phyloP scores from a whole-genome alignment of 208 protist species.

The Zelonia costaricensis region DNA sequence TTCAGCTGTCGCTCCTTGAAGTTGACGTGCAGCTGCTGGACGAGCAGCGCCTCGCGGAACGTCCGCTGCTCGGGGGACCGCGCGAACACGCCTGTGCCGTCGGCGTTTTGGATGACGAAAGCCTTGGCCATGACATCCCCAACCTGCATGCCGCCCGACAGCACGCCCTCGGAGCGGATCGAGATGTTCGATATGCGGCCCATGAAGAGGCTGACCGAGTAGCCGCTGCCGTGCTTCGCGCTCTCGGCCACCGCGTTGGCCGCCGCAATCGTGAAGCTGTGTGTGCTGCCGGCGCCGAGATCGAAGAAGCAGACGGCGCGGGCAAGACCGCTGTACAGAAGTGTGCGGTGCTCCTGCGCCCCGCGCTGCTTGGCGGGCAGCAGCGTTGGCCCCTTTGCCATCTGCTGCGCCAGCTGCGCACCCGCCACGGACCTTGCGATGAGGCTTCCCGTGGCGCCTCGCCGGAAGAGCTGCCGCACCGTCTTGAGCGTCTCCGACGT shows the following conservation, averaged over 20 bases:
- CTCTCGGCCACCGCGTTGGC: slow-evolving; percentile 39
- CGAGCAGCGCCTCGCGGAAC: slow-evolving; percentile 50
- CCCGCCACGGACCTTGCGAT: slow-evolving; percentile 21
- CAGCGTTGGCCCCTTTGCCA: slow-evolving; percentile 5
- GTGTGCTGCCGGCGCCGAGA: slow-evolving; percentile 73
- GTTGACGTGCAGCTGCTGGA: slow-evolving; percentile 55
- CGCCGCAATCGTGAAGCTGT: slow-evolving; percentile 55
- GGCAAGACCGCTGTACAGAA: slow-evolving; percentile 45
- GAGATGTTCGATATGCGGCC: slow-evolving; percentile 35
- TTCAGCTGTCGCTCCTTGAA: slow-evolving; percentile 90
- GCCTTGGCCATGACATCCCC: slow-evolving; percentile 40
- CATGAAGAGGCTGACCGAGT: slow-evolving; percentile 30
- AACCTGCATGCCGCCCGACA: slow-evolving; percentile 69
- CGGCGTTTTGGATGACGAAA: slow-evolving; percentile 66
- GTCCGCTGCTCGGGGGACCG: slow-evolving; percentile 68
- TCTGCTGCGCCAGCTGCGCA: slow-evolving; percentile 8
- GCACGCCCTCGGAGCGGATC: slow-evolving; percentile 77
- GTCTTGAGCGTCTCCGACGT: slow-evolving; percentile 33
- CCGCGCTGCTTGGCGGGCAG: slow-evolving; percentile 5
- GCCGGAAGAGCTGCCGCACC: slow-evolving; percentile 35
- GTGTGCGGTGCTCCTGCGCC: slow-evolving; percentile 8
- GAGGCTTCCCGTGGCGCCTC: slow-evolving; percentile 14
- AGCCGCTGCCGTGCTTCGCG: slow-evolving; percentile 14
- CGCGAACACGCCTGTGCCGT: slow-evolving; percentile 30
- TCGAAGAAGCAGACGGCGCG: slow-evolving; percentile 58